Conservation (phyloP, 1,139 yeast species). For the Arxiozyma slooffiae region DNA sequence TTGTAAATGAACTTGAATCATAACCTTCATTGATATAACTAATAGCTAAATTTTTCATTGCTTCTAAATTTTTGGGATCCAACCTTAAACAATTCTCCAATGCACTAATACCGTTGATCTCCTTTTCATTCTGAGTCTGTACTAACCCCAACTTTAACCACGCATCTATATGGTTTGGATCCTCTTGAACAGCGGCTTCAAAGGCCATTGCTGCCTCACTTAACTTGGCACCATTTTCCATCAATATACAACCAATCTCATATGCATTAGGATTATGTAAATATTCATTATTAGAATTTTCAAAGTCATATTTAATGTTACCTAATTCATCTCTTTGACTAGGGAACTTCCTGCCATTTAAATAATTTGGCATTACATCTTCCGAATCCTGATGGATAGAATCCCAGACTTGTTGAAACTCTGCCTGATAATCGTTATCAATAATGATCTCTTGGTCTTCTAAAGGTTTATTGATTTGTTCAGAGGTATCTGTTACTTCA, state of each 20-base stretch:
- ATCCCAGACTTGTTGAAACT: constrained; percentile 66
- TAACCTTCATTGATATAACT: constrained; percentile 95
- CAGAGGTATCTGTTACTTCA: constrained; percentile 6
- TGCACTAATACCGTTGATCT: constrained; percentile 85
- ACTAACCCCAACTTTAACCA: constrained; percentile 91
- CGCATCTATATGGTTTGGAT: constrained; percentile 74
- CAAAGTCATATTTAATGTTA: constrained; percentile 75
- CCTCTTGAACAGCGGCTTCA: constrained; percentile 87
- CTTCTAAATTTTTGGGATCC: constrained; percentile 68
- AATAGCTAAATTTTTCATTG: constrained; percentile 81
- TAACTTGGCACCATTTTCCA: constrained; percentile 95
- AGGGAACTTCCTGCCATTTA: constrained; percentile 63
- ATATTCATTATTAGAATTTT: constrained; percentile 74
- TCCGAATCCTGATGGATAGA: constrained; percentile 48
- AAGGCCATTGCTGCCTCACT: constrained; percentile 93
- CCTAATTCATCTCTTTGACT: constrained; percentile 28
- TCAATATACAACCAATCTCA: constrained; percentile 77
- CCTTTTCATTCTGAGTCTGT: constrained; percentile 95
- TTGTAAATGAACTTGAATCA: constrained; percentile 91
- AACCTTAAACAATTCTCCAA: constrained; percentile 77
- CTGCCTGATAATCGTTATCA: constrained; percentile 53
- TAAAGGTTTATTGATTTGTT: constrained; percentile 21
- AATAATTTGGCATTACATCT: constrained; percentile 39
- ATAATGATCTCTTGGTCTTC: constrained; percentile 33
- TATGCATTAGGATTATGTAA: constrained; percentile 70